A percentile compares a stretch with the other conserved stretches of the same genome.
These are phyloP conservation scores for Chlorella vulgaris DNA, from an alignment of 139 green algal species.

Conservation along the genomic window DNA sequence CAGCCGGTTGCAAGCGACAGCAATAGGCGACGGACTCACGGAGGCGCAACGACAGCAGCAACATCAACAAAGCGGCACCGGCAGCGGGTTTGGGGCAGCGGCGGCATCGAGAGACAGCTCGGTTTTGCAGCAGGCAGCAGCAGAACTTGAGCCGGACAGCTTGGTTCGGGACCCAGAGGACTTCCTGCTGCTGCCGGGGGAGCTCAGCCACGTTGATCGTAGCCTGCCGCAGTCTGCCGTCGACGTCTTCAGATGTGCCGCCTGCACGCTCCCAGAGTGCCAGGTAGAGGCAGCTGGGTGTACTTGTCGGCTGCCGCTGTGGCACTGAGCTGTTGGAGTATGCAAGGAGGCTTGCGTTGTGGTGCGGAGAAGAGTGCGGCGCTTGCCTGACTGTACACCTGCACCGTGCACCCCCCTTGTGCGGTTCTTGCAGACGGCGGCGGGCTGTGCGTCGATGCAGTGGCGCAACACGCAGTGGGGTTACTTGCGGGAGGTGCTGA, in stretches of 20 bases:
- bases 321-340: background rate
- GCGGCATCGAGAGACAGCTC: background rate
- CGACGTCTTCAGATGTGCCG: conserved; percentile 78
- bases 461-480: conserved; percentile 73
- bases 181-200: conserved; percentile 25
- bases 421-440: background rate
- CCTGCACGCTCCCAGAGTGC: conserved; percentile 73
- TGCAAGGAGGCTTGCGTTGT: background rate
- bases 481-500: conserved; percentile 93
- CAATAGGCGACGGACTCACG: background rate
- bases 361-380: background rate
- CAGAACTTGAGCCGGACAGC: background rate
- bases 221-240: background rate
- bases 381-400: background rate
- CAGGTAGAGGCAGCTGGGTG: conserved; percentile 45
- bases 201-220: conserved; percentile 17
- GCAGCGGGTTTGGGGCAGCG: background rate
- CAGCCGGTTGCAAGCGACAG: background rate
- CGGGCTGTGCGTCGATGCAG: conserved; percentile 25
- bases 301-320: too few relatives aligned
- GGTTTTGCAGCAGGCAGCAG: conserved; percentile 3
- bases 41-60: background rate
- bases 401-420: background rate
- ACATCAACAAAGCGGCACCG: background rate
- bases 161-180: conserved; percentile 24